A percentile compares a stretch with the other conserved stretches of the same genome.
Conservation (phyloP, 768 basidiomycete genomes). For the Termitomyces bulborhizus region DNA sequence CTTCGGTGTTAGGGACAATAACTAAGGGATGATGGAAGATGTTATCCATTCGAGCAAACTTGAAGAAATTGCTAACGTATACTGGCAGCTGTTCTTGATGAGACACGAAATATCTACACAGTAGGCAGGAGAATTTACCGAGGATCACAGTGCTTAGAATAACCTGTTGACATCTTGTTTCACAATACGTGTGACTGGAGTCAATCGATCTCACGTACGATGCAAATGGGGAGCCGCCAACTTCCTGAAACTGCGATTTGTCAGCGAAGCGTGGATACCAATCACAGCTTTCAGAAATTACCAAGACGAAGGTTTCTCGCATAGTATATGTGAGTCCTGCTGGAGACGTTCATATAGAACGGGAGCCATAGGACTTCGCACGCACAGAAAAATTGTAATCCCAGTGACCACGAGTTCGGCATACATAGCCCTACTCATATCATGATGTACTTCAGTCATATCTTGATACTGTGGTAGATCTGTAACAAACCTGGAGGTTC, state of each 20-base stretch:
- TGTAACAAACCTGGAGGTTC: not conserved
- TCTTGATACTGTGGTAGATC: not conserved
- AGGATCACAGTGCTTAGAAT: not conserved
- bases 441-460: not conserved
- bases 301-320: conserved; percentile 2
- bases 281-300: not conserved
- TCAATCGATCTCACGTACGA: not conserved
- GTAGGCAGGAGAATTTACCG: not conserved
- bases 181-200: too few species aligned
- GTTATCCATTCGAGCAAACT: too few species aligned
- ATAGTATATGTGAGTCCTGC: conserved; percentile 3
- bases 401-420: conserved; percentile 1
- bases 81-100: not conserved
- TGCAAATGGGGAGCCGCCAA: not conserved
- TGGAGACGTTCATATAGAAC: not conserved
- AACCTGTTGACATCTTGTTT: not conserved
- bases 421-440: not conserved
- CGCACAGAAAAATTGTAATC: conserved; percentile 5
- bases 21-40: not conserved
- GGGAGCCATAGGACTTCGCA: not conserved
- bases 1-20: not conserved
- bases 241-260: not conserved
- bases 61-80: not conserved
- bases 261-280: not conserved
- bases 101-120: not conserved